Percentiles rank a stretch among this genome's conserved stretches.
phyloP scores from a whole-genome alignment of 1,139 yeast species.

The Protomyces inundatus region DNA sequence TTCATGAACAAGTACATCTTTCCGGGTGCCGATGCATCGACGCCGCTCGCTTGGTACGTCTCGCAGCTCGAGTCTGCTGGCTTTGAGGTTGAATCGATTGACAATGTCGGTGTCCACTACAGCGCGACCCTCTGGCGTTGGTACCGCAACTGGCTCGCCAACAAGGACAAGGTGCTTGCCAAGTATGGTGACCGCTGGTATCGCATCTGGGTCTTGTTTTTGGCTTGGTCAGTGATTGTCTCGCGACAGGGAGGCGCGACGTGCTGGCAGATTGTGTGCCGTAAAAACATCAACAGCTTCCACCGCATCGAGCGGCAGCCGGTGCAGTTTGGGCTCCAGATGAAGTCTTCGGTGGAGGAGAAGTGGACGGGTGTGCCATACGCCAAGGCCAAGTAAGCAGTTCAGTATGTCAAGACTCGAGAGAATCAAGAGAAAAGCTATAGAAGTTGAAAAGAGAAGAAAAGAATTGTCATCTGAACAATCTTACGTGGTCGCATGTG shows the following conservation, averaged over 20 bases:
- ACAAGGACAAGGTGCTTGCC: constrained; percentile 67
- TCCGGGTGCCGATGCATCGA: constrained; percentile 97
- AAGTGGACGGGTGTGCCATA: constrained; percentile 23
- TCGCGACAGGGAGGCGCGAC: constrained; percentile 93
- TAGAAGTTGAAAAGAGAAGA: not conserved
- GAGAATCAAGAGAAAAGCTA: not conserved
- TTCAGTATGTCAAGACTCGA: not conserved
- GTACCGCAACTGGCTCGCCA: constrained; percentile 92
- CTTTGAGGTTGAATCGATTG: constrained; percentile 76
- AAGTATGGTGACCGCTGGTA: constrained; percentile 88
- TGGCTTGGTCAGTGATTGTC: constrained; percentile 73
- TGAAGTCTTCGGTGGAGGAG: constrained; percentile 32
- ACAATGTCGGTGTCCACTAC: constrained; percentile 88
- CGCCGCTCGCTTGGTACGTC: constrained; percentile 81
- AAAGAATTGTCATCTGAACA: not conserved
- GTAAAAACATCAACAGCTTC: constrained; percentile 81
- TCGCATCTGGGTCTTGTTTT: constrained; percentile 85
- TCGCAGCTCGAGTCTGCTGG: constrained; percentile 76
- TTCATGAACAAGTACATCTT: constrained; percentile 93
- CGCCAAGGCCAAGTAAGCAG: not conserved
- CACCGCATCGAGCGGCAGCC: constrained; percentile 82
- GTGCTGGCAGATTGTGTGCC: constrained; percentile 82
- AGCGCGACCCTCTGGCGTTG: constrained; percentile 90
- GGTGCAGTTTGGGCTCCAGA: constrained; percentile 66
- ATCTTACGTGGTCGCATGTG: not conserved